These are phyloP conservation scores for Pythium phragmiticola DNA, from an alignment of 352 stramenopile genomes.

Conservation along the genomic window DNA sequence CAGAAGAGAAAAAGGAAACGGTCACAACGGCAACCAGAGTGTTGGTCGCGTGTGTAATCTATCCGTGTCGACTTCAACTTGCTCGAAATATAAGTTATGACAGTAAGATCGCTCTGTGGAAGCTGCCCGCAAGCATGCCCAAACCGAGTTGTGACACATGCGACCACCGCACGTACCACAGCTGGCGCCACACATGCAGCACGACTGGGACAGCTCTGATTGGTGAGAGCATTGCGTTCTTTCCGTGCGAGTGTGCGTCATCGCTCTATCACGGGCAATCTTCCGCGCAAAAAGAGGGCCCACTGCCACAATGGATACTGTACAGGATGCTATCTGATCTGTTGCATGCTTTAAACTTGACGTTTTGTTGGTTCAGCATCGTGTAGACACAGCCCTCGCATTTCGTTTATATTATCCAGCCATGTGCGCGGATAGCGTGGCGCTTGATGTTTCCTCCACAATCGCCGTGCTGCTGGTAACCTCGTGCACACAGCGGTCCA, in stretches of 20 bases:
- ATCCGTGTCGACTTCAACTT: slow-evolving; percentile 25
- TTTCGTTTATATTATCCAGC: not conserved
- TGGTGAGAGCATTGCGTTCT: slow-evolving; percentile 3
- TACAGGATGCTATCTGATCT: not conserved
- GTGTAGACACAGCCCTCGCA: not conserved
- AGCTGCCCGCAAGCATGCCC: not conserved
- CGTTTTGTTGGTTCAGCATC: not conserved
- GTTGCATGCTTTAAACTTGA: not conserved
- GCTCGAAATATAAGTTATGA: slow-evolving; percentile 13
- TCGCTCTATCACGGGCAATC: not conserved
- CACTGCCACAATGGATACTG: not conserved
- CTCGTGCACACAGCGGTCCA: slow-evolving; percentile 8
- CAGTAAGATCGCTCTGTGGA: not conserved
- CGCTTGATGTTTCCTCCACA: not conserved
- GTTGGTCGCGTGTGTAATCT: slow-evolving; percentile 21
- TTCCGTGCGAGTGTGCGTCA: slow-evolving; percentile 15
- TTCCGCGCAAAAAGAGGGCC: not conserved
- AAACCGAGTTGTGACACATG: slow-evolving; percentile 6
- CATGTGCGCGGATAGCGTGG: not conserved
- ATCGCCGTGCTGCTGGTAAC: not conserved
- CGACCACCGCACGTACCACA: slow-evolving; percentile 4
- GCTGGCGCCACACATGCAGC: not conserved
- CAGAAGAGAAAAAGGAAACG: slow-evolving; percentile 11
- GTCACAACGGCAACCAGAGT: slow-evolving; percentile 21
- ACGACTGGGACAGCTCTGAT: slow-evolving; percentile 2